phyloP scores from a whole-genome alignment of 331 rosid species.

The Ulmus americana region DNA sequence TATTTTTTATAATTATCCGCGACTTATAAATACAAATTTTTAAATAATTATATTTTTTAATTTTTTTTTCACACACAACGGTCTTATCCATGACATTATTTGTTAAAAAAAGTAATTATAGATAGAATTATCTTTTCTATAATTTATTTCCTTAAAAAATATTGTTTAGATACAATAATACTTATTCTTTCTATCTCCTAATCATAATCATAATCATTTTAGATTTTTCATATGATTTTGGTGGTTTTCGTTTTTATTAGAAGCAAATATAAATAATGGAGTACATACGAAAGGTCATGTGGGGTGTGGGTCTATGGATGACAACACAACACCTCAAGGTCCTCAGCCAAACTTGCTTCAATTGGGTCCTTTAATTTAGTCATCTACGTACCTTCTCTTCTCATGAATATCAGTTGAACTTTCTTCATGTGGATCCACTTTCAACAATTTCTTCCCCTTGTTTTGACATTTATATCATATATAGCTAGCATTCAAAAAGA shows the following conservation, averaged over 20 bases:
- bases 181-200: too few species aligned
- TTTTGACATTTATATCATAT: neutral
- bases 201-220: too few species aligned
- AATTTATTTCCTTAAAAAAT: too few species aligned
- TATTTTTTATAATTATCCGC: too few species aligned
- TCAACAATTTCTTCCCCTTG: slow-evolving; percentile 1
- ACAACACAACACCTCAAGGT: slow-evolving; percentile 12
- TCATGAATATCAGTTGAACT: neutral
- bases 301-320: slow-evolving; percentile 17
- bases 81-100: too few species aligned
- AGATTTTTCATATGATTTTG: neutral
- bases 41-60: too few species aligned
- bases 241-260: slow-evolving; percentile 2
- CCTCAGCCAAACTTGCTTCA: neutral
- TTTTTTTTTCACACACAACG: too few species aligned
- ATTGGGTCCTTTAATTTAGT: slow-evolving; percentile 2
- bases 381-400: neutral
- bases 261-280: neutral
- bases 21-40: too few species aligned
- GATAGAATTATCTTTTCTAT: too few species aligned
- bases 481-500: too few species aligned
- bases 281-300: slow-evolving; percentile 8
- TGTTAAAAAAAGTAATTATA: too few species aligned
- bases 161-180: too few species aligned
- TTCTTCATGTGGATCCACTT: neutral